Base-by-base conservation (phyloP, 768 basidiomycete species). In the Antrodiella citrinella region DNA sequence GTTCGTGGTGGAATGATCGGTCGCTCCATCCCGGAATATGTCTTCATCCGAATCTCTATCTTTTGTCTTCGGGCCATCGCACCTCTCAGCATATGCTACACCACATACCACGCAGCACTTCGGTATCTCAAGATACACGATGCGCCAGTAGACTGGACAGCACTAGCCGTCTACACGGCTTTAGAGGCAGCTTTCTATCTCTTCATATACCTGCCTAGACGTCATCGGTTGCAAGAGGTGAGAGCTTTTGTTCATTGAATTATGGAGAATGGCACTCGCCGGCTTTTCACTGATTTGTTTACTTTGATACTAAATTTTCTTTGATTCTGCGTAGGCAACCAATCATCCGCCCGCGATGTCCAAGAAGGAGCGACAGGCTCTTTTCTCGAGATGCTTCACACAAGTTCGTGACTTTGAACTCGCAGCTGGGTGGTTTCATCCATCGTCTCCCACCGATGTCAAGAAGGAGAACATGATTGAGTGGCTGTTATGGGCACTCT, bases 401-500 rank as follows among this genome's bases (percentile, higher is more conserved):
- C 15, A 58, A 58, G 13, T 54, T 57, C 54, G 51, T 10, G 53
- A 57, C 30, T 52, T 53, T 3, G 61, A 68, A 23, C 65, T 69
- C 38, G 67, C 71, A 0, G 67, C 68, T 2, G 77, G 75, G 22
- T 86, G 82, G 81, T 84, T 84, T 61, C 60, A 71, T 4, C 66
- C 65, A 3, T 44, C 64, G 1, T 47, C 63, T 22, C 43, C 57
- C 4, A 20, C 43, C 40, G 55, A 44, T 7, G 58, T 77, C 47
- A 69, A 66, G 45, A 71, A 71, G 18, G 69, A 74, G 15, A 81
- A 84, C 52, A 62, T 76, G 38, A 44, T 68, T 4, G 78, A 82
- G 43, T 85, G 82, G 82, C 60, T 84, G n/a, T 67, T 80, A 4
- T 85, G 81, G 81, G 76, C 80, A 0, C 52, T 84, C 20, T 84